Percentiles rank a stretch among this genome's conserved stretches.
phyloP scores from a whole-genome alignment of 2,329 filamentous ascomycete genomes.

The Ophiostoma fasciatum region DNA sequence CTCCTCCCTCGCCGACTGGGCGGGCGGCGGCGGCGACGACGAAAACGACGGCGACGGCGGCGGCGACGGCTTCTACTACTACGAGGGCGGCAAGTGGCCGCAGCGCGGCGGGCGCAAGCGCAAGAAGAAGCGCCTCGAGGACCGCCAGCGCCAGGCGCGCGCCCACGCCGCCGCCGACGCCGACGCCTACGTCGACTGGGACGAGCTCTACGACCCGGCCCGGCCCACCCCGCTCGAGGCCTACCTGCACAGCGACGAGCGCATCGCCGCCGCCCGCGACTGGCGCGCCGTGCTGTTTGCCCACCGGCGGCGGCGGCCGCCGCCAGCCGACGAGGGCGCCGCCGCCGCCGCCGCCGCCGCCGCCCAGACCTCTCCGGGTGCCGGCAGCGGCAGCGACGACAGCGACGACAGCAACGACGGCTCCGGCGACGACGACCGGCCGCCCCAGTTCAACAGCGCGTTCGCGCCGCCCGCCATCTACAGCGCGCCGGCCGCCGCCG shows the following conservation, averaged over 20 bases:
- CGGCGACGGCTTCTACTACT: too few species aligned
- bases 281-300: slow-evolving; percentile 76
- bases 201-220: slow-evolving; percentile 77
- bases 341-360: too few species aligned
- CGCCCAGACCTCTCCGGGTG: slow-evolving; percentile 16
- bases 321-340: too few species aligned
- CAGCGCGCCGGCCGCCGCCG: too few species aligned
- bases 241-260: slow-evolving; percentile 73
- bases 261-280: slow-evolving; percentile 61
- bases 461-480: slow-evolving; percentile 37
- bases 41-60: slow-evolving; percentile 50
- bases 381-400: slow-evolving; percentile 12
- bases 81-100: slow-evolving; percentile 49
- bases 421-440: background rate
- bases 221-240: slow-evolving; percentile 73
- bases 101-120: slow-evolving; percentile 51
- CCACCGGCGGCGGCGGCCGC: slow-evolving; percentile 41
- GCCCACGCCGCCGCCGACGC: slow-evolving; percentile 17
- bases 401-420: slow-evolving; percentile 19
- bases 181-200: slow-evolving; percentile 56
- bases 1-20: slow-evolving; percentile 66
- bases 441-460: slow-evolving; percentile 7
- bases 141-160: slow-evolving; percentile 46
- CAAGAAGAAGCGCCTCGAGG: slow-evolving; percentile 40
- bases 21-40: slow-evolving; percentile 32